Percentiles rank a stretch among this genome's conserved stretches.
phyloP scores from a whole-genome alignment of 257 asterid genomes.

The Verbena officinalis region DNA sequence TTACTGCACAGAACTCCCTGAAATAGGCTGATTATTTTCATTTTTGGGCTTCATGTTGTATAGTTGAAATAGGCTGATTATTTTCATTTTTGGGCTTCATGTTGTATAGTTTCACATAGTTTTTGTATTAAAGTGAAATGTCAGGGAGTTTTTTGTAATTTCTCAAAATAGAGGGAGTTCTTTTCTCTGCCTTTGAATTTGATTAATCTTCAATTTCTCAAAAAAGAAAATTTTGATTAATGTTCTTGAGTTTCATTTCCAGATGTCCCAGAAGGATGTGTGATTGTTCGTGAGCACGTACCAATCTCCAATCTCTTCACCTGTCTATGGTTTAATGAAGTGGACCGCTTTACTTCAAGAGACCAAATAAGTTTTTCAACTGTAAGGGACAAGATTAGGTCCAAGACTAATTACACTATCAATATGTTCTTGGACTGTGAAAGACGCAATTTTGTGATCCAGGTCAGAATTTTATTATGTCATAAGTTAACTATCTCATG shows the following conservation, averaged over 20 bases:
- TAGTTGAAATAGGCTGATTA: too few species aligned
- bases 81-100: too few species aligned
- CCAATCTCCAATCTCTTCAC: slow-evolving; percentile 77
- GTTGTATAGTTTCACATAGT: too few species aligned
- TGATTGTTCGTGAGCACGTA: slow-evolving; percentile 65
- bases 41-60: too few species aligned
- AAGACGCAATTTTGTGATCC: slow-evolving; percentile 76
- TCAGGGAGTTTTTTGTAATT: too few species aligned
- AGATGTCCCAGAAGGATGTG: slow-evolving; percentile 92
- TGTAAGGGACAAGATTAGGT: slow-evolving; percentile 68
- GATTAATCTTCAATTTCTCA: too few species aligned
- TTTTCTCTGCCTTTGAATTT: too few species aligned
- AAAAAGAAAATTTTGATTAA: slow-evolving; percentile 6
- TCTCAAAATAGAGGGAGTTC: too few species aligned
- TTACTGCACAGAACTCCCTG: too few species aligned
- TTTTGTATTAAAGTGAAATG: too few species aligned
- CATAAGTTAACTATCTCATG: background rate
- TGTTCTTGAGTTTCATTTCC: slow-evolving; percentile 19
- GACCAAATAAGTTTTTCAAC: slow-evolving; percentile 85
- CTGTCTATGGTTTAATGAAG: slow-evolving; percentile 85
- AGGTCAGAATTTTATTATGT: slow-evolving; percentile 44
- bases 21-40: too few species aligned
- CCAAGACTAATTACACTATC: slow-evolving; percentile 65
- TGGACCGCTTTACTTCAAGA: slow-evolving; percentile 74
- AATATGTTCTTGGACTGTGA: slow-evolving; percentile 81